Base-by-base conservation (phyloP, 371 early-diverging fungal genomes). In the Apophysomyces variabilis region DNA sequence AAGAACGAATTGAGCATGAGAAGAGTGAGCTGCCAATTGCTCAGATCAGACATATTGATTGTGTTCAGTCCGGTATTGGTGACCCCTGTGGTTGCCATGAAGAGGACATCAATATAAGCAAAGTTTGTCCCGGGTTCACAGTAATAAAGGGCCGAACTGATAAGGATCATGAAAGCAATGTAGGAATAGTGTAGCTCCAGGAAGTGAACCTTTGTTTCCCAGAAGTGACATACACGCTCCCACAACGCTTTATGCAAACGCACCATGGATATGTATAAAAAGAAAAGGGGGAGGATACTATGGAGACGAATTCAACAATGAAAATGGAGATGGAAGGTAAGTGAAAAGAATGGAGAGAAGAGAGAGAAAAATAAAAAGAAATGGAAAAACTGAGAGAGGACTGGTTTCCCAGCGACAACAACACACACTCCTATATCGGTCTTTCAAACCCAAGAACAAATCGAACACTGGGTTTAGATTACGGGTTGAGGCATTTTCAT, bases 11-110 rank as follows among this genome's bases (percentile, higher is more conserved):
- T 47, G 35, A 78, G 62, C 46, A 72, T 73, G 13, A 80, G 46
- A n/a, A 77, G 12, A 0, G 71, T 5, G 12, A 76, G 58, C 35
- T 83, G 78, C 46, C 72, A 75, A 9, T 65, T 74, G 4, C 70
- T 65, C 16, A 80, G 54, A 6, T 46, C 46, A 11, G 79, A 78
- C 68, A 78, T 76, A 8, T 67, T 58, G 18, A 83, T 64, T 6
- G 78, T 75, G 39, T 73, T 78, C 5, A 83, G 69, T 6, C 83
- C 83, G 1, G 79, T 78, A 50, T 77, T 77, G 13, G 83, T 80
- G 13, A 60, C 60, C 6, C 74, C 72, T 12, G 76, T 73, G 0
- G 77, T 78, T 8, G 74, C 77, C 76, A 77, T 78, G 45, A 80
- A 83, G 36, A 83, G 68, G 0, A 73, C 73, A 69, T 83, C 83